Evolutionary conservation across 2,329 filamentous ascomycete species (phyloP).

Genomic region (Aspergillus fijiensis): DNA sequence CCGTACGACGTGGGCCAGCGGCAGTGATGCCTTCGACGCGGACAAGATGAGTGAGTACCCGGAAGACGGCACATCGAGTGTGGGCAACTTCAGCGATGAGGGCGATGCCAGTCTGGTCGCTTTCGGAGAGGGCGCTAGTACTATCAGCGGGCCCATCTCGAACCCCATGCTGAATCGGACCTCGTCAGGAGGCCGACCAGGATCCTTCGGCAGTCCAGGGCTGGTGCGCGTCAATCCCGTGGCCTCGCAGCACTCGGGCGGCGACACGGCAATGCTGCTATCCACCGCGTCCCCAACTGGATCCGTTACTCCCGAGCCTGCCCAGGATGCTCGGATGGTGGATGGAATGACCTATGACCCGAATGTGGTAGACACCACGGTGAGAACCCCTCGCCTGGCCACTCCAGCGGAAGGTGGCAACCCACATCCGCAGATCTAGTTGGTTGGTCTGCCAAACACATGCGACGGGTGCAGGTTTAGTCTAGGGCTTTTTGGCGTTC

Average conservation of each 20-base stretch:
- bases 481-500: background rate
- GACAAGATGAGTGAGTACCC: slow-evolving; percentile 65
- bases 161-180: slow-evolving; percentile 51
- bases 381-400: slow-evolving; percentile 56
- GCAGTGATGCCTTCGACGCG: slow-evolving; percentile 58
- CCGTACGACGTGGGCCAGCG: slow-evolving; percentile 66
- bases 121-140: slow-evolving; percentile 88
- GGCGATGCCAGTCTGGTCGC: slow-evolving; percentile 80
- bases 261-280: slow-evolving; percentile 43
- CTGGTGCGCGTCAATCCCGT: slow-evolving; percentile 33
- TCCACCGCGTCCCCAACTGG: slow-evolving; percentile 35
- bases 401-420: slow-evolving; percentile 26
- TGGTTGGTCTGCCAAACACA: background rate
- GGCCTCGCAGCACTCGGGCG: slow-evolving; percentile 32
- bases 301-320: slow-evolving; percentile 43
- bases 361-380: slow-evolving; percentile 65
- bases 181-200: slow-evolving; percentile 36
- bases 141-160: slow-evolving; percentile 73
- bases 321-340: slow-evolving; percentile 61
- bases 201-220: slow-evolving; percentile 43
- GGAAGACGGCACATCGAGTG: slow-evolving; percentile 62
- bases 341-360: slow-evolving; percentile 65
- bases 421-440: background rate
- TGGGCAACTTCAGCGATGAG: slow-evolving; percentile 82
- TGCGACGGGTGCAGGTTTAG: background rate